Evolutionary conservation across 495 filamentous ascomycete species (phyloP), one percentile per base, ranked within the genome.

Genomic region (Achaetomiella virescens): DNA sequence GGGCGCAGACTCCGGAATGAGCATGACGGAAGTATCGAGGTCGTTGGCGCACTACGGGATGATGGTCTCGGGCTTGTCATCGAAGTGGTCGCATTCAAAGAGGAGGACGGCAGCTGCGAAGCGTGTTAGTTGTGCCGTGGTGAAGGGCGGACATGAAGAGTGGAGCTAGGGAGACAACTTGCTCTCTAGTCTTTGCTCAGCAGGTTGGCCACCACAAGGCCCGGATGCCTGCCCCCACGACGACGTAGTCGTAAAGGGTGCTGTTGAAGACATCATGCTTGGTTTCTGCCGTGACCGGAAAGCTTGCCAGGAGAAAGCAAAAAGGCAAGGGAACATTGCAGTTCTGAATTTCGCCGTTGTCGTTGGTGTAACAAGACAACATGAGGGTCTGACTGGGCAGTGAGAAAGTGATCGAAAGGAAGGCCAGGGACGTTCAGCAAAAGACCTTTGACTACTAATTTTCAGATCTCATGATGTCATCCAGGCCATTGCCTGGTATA

Each of bases 131-230:
- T 20, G 45, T 14, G n/a, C n/a, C n/a, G n/a, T n/a, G n/a, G n/a
- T n/a, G n/a, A n/a, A n/a, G n/a, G n/a, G n/a, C n/a, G n/a, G n/a
- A n/a, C n/a, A n/a, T n/a, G n/a, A n/a, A n/a, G n/a, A n/a, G n/a
- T 10, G 11, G 27, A 1, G 15, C 8, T 38, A 21, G 11, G 25
- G 9, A 45, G 11, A 25, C 15, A 61, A 46, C 61, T 42, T 62
- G 68, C 65, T 61, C 8, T 36, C 8, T 17, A 22, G 37, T 75
- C 60, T 56, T 78, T 70, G 3, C 68, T 76, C 20, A 81, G 63
- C 7, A 75, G 62, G 38, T 72, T 70, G 2, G 76, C 78, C 20
- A 81, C 63, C 6, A 72, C 72, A 7, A 80, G 60, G 4, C 76
- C 75, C 27, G 70, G 67, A 14, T 66, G 0, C 76, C 77, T 6